phyloP scores from a whole-genome alignment of 2,329 filamentous ascomycete species.

The Cordyceps fumosorosea region DNA sequence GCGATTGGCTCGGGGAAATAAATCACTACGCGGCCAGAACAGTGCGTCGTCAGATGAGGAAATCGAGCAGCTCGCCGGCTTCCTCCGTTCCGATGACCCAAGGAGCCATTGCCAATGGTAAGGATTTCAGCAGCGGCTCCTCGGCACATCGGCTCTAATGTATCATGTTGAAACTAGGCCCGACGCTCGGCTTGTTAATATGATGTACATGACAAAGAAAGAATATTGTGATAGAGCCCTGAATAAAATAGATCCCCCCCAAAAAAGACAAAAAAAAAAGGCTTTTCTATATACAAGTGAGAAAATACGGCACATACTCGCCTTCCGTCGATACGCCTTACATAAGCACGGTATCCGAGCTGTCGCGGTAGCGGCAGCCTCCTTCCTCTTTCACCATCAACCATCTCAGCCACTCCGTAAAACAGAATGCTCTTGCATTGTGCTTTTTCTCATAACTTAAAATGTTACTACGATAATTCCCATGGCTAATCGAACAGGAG shows the following conservation, averaged over 20 bases:
- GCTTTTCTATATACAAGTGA: too few relatives aligned
- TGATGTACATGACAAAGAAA: too few relatives aligned
- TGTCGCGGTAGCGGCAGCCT: neutral
- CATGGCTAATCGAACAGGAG: neutral
- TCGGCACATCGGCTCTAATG: too few relatives aligned
- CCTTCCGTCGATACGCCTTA: neutral
- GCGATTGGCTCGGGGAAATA: neutral
- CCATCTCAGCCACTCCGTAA: neutral
- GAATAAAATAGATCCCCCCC: too few relatives aligned
- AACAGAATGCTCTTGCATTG: neutral
- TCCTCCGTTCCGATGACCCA: neutral
- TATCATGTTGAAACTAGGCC: too few relatives aligned
- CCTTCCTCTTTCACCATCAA: neutral
- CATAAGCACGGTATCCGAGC: neutral
- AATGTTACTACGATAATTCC: neutral
- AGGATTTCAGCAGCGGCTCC: too few relatives aligned
- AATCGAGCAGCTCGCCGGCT: neutral
- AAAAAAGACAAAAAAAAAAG: too few relatives aligned
- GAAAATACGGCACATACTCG: too few relatives aligned
- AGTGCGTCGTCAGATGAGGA: neutral
- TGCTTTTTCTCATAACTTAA: neutral
- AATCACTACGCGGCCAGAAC: neutral
- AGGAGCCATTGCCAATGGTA: neutral
- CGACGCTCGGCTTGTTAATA: too few relatives aligned
- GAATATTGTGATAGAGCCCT: too few relatives aligned